Evolutionary conservation across 1,139 yeast species (phyloP).

Genomic region (Taiozyma sp.): DNA sequence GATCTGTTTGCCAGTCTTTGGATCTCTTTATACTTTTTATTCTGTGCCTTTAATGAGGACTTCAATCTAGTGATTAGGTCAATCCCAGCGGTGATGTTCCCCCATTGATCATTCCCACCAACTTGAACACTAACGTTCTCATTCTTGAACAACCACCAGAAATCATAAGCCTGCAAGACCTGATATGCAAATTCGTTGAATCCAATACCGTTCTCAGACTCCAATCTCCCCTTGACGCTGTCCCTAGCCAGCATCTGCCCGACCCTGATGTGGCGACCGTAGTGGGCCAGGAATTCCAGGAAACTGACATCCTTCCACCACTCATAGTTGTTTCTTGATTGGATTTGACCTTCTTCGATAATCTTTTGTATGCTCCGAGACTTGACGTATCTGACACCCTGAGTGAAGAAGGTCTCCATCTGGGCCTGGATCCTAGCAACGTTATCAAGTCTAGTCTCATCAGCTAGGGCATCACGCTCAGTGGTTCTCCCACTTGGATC

Average conservation of each 20-base stretch:
- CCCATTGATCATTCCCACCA: conserved; percentile 99
- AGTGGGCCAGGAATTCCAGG: conserved; percentile 71
- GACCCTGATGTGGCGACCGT: conserved; percentile 78
- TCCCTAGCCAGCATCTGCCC: conserved; percentile 89
- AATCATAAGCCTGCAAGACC: conserved; percentile 89
- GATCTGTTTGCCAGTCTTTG: conserved; percentile 15
- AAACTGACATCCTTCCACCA: conserved; percentile 86
- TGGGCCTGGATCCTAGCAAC: conserved; percentile 58
- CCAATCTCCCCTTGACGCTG: conserved; percentile 72
- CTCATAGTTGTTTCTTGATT: conserved; percentile 56
- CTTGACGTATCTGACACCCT: conserved; percentile 59
- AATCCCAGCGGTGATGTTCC: conserved; percentile 94
- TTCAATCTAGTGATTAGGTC: conserved; percentile 73
- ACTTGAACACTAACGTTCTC: conserved; percentile 69
- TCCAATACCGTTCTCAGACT: conserved; percentile 73
- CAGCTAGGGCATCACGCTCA: conserved; percentile 61
- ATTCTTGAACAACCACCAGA: conserved; percentile 69
- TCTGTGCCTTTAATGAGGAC: conserved; percentile 24
- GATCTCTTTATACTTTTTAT: conserved; percentile 17
- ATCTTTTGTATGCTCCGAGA: conserved; percentile 52
- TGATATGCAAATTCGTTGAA: conserved; percentile 94
- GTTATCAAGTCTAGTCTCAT: conserved; percentile 50
- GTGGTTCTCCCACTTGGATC: conserved; percentile 92
- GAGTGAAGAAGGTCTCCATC: conserved; percentile 51
- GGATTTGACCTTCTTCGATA: conserved; percentile 34